Conservation (phyloP, 306 rosid genomes). For the Acacia acuminata region DNA sequence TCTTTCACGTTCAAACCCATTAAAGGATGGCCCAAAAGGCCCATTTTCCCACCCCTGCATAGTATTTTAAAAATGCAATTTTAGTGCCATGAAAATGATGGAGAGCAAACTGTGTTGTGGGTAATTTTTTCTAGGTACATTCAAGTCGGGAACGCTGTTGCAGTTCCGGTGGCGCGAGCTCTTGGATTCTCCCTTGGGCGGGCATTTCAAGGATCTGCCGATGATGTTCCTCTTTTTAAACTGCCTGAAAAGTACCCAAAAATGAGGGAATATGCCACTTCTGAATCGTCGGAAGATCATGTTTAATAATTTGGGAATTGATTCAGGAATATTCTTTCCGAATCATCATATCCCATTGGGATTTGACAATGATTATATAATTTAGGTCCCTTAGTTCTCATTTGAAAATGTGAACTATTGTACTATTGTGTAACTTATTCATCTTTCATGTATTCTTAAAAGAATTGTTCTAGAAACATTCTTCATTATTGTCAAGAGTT, state of each 20-base stretch:
- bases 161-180: slow-evolving; percentile 79
- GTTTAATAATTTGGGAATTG: not conserved
- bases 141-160: slow-evolving; percentile 94
- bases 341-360: not conserved
- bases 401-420: not conserved
- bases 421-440: not conserved
- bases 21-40: no score
- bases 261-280: slow-evolving; percentile 34
- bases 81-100: not conserved
- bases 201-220: slow-evolving; percentile 48
- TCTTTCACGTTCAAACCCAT: no score
- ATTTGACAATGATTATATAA: not conserved
- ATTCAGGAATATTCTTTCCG: not conserved
- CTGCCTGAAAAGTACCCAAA: slow-evolving; percentile 60
- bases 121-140: slow-evolving; percentile 53
- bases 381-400: not conserved
- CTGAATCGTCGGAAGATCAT: slow-evolving; percentile 46
- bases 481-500: not conserved
- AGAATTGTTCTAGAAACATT: not conserved
- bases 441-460: not conserved
- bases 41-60: no score
- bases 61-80: not conserved
- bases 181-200: slow-evolving; percentile 70
- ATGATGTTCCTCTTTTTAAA: slow-evolving; percentile 35
- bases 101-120: not conserved